Conservation (phyloP, 495 filamentous ascomycete genomes). For the Penicillium canescens region DNA sequence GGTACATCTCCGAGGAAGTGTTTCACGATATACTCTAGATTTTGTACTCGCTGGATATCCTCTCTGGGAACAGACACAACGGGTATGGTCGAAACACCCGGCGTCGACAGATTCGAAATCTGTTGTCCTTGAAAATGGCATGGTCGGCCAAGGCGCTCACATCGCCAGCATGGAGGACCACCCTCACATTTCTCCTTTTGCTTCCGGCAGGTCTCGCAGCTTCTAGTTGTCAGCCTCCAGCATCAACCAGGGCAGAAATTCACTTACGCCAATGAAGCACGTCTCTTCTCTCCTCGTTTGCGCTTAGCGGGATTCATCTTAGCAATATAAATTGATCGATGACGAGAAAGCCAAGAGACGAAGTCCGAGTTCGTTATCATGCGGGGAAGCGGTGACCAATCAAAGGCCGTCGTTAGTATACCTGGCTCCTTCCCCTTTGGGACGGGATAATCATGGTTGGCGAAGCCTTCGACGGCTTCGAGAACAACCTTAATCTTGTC, state of each 20-base stretch:
- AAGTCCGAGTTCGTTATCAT: no score
- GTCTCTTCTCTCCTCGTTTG: slow-evolving; percentile 12
- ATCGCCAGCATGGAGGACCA: slow-evolving; percentile 45
- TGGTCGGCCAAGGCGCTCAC: slow-evolving; percentile 41
- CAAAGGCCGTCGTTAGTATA: background rate
- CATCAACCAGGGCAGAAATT: background rate
- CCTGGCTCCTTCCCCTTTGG: no score
- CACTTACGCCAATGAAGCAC: slow-evolving; percentile 12
- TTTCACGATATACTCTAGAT: slow-evolving; percentile 14
- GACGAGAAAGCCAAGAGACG: no score
- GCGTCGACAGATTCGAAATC: slow-evolving; percentile 19
- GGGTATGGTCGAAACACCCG: slow-evolving; percentile 14
- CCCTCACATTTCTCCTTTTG: slow-evolving; percentile 51
- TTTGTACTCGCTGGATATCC: background rate
- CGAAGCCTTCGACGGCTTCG: no score
- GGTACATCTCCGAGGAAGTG: slow-evolving; percentile 22
- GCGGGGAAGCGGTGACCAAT: background rate
- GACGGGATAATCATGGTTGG: no score
- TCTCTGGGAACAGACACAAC: background rate
- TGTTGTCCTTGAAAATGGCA: slow-evolving; percentile 40
- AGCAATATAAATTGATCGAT: no score
- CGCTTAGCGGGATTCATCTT: slow-evolving; percentile 5
- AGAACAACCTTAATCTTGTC: no score
- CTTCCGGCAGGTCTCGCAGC: slow-evolving; percentile 44
- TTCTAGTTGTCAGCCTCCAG: slow-evolving; percentile 5